Base-by-base conservation (phyloP, 306 rosid genomes). In the Trichosanthes truncata region DNA sequence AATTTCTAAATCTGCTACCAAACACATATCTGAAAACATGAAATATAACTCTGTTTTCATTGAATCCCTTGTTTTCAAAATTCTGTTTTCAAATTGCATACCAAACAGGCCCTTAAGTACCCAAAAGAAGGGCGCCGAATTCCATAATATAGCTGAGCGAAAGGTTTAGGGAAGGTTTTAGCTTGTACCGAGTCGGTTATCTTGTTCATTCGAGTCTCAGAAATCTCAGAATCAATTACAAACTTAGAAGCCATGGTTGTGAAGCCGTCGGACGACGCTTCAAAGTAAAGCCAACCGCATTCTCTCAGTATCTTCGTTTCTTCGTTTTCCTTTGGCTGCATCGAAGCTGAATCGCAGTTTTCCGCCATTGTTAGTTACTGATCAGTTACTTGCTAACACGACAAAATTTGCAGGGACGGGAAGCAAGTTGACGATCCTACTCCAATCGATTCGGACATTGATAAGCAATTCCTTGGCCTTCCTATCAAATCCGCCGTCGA, bases 401-500 rank as follows among this genome's bases (percentile, higher is more conserved):
- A 21, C 10, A 67, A 36, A 56, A 74, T 77, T 63, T 73, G 26
- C 67, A 62, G 83, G 29, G 45, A 35, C 33, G 86, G 74, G 29
- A 82, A 77, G 69, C 72, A 81, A 69, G 21, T 82, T 21, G 83
- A 72, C 3, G 36, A 45, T 72, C 18, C 55, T 31, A 77, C 81
- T 25, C 41, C 67, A 2, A 80, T 36, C 41, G 68, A 80, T 56
- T 72, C 81, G 4, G 81, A 76, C 83, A 83, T 90, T 51, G 92
- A 94, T 77, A 88, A 83, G 84, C 88, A 91, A 71, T 78, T 84
- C 57, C 89, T 89, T 8, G 87, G 90, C 49, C 95, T 94, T 63
- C 98, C 98, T 0, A 43, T 92, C 65, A 94, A 94, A 85, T 82
- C 94, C 5, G 89, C 94, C 29, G 93, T 88, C 26, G 97, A 92